Conservation (phyloP, 2,329 filamentous ascomycete species). For the Calcarisporium arbuscula region DNA sequence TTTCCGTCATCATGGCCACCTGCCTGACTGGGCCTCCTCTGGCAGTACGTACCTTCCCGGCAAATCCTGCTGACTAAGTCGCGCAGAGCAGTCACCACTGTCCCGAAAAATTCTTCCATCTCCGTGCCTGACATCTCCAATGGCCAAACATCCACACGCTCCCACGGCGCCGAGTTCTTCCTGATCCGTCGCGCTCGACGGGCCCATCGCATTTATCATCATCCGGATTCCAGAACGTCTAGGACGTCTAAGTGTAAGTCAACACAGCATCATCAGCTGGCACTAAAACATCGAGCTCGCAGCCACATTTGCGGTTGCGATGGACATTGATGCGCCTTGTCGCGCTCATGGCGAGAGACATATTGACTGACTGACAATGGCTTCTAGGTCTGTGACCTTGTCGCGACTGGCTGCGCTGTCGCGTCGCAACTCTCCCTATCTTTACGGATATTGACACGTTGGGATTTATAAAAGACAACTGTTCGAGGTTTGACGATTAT, state of each 20-base stretch:
- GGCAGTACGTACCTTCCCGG: too few species aligned
- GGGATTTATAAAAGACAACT: too few species aligned
- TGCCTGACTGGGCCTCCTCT: too few species aligned
- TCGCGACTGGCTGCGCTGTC: constrained; percentile 7
- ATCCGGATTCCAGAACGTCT: constrained; percentile 27
- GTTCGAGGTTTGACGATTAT: too few species aligned
- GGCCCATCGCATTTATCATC: constrained; percentile 38
- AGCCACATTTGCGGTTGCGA: not conserved
- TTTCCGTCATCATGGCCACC: too few species aligned
- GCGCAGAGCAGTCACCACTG: too few species aligned
- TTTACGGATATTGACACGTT: too few species aligned
- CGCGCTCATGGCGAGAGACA: constrained; percentile 4
- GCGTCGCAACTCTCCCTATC: constrained; percentile 9
- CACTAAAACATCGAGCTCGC: not conserved
- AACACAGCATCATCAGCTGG: constrained; percentile 9
- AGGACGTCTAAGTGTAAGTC: constrained; percentile 27
- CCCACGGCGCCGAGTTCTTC: constrained; percentile 37
- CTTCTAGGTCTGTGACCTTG: constrained; percentile 9
- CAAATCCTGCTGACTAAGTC: too few species aligned
- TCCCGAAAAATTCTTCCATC: constrained; percentile 30
- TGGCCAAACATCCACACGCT: constrained; percentile 25
- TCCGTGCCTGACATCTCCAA: constrained; percentile 21
- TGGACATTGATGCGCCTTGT: constrained; percentile 5
- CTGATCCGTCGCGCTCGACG: constrained; percentile 35
- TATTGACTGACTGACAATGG: constrained; percentile 16